phyloP scores from a whole-genome alignment of 2,329 filamentous ascomycete genomes.

The Alternaria tenuissima region DNA sequence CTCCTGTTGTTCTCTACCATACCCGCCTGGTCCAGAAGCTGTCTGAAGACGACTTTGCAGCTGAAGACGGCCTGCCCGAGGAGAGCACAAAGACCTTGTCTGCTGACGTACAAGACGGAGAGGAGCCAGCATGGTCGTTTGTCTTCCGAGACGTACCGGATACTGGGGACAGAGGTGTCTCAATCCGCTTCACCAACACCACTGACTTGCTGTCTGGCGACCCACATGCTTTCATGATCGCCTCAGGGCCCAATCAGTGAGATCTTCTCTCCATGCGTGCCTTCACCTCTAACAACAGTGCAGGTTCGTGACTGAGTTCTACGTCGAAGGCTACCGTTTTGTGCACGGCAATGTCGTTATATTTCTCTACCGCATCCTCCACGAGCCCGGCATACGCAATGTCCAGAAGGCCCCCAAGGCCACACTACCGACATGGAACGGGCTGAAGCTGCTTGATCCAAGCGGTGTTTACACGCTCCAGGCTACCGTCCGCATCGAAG shows the following conservation, averaged over 20 bases:
- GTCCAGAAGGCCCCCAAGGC: slow-evolving; percentile 44
- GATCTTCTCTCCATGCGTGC: slow-evolving; percentile 20
- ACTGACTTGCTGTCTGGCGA: slow-evolving; percentile 60
- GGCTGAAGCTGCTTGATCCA: slow-evolving; percentile 62
- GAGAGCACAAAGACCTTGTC: slow-evolving; percentile 23
- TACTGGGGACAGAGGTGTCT: slow-evolving; percentile 62
- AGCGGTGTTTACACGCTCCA: slow-evolving; percentile 67
- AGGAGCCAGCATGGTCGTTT: slow-evolving; percentile 47
- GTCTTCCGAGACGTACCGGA: slow-evolving; percentile 55
- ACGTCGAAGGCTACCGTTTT: slow-evolving; percentile 65
- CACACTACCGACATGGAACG: slow-evolving; percentile 53
- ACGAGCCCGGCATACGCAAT: slow-evolving; percentile 52
- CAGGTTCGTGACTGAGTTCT: slow-evolving; percentile 66
- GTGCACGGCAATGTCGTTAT: slow-evolving; percentile 66
- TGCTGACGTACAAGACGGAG: slow-evolving; percentile 31
- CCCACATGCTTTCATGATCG: slow-evolving; percentile 59
- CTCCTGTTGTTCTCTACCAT: slow-evolving; percentile 62
- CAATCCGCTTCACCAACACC: slow-evolving; percentile 61
- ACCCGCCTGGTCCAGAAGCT: slow-evolving; percentile 59
- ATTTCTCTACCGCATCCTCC: slow-evolving; percentile 63
- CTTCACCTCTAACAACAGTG: slow-evolving; percentile 28
- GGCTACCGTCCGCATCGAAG: slow-evolving; percentile 64
- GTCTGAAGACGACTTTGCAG: slow-evolving; percentile 48
- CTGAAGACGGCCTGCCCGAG: slow-evolving; percentile 18
- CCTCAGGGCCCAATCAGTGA: slow-evolving; percentile 62